These are phyloP conservation scores for Emmonsiellopsis sp. DNA, from an alignment of 2,329 filamentous ascomycete genomes.

Conservation along the genomic window DNA sequence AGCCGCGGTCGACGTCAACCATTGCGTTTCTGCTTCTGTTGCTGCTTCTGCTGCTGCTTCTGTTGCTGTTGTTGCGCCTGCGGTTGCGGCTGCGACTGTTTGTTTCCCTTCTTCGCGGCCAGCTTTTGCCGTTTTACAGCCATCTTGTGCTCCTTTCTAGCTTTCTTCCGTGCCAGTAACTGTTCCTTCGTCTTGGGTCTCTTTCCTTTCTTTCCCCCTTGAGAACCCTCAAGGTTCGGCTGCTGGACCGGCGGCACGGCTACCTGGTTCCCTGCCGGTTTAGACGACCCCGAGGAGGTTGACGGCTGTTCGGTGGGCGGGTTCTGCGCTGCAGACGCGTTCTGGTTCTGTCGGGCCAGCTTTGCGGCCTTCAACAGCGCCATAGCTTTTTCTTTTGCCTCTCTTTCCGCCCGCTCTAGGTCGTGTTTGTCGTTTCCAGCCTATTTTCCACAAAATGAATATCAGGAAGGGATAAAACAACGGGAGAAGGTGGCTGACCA, in stretches of 20 bases:
- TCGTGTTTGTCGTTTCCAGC: conserved; percentile 44
- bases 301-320: conserved; percentile 1
- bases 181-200: conserved; percentile 18
- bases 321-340: conserved; percentile 12
- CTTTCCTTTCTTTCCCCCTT: conserved; percentile 12
- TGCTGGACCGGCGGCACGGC: background rate
- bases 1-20: too few relatives aligned
- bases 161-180: conserved; percentile 17
- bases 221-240: background rate
- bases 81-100: conserved; percentile 3
- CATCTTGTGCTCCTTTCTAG: conserved; percentile 18
- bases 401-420: conserved; percentile 38
- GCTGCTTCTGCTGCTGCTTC: background rate
- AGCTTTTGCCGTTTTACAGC: conserved; percentile 30
- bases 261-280: background rate
- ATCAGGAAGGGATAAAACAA: background rate
- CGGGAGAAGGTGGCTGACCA: conserved; percentile 44
- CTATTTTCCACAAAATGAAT: conserved; percentile 14
- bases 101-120: conserved; percentile 25
- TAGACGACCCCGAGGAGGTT: background rate
- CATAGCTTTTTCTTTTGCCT: conserved; percentile 41
- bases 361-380: conserved; percentile 40
- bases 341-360: conserved; percentile 26
- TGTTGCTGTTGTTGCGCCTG: background rate
- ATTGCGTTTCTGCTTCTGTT: too few relatives aligned